phyloP scores from a whole-genome alignment of 2,329 filamentous ascomycete genomes.

The Fusarium sp. region DNA sequence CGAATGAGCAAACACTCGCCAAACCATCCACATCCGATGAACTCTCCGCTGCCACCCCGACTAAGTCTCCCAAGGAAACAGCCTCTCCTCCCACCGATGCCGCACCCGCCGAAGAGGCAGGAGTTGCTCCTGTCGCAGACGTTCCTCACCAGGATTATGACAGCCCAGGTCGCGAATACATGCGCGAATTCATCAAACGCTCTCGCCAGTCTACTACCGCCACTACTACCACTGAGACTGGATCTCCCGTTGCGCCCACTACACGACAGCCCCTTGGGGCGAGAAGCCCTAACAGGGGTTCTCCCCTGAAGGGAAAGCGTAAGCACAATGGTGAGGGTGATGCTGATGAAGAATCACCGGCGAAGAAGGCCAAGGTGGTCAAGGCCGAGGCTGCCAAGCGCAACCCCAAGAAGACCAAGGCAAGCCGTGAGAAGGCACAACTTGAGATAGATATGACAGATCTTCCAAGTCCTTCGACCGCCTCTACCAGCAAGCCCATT shows the following conservation, averaged over 20 bases:
- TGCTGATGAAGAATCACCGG: slow-evolving; percentile 32
- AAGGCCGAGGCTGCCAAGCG: not conserved
- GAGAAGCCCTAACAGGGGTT: slow-evolving; percentile 52
- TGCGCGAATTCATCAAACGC: slow-evolving; percentile 52
- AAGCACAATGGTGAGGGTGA: slow-evolving; percentile 43
- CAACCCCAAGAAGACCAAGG: slow-evolving; percentile 42
- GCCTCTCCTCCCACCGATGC: not conserved
- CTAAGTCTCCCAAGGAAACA: not conserved
- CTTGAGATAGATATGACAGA: slow-evolving; percentile 29
- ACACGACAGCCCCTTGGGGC: slow-evolving; percentile 46
- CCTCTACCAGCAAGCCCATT: not conserved
- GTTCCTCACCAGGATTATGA: slow-evolving; percentile 41
- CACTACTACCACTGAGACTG: slow-evolving; percentile 46
- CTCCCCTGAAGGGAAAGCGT: slow-evolving; percentile 48
- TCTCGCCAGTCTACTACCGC: slow-evolving; percentile 44
- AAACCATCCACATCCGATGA: not conserved
- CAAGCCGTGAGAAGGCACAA: slow-evolving; percentile 23
- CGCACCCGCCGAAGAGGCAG: slow-evolving; percentile 12
- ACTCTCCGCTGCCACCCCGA: not conserved
- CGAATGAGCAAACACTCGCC: not conserved
- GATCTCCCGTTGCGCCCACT: slow-evolving; percentile 46
- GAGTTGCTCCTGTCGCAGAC: slow-evolving; percentile 5
- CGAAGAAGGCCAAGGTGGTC: slow-evolving; percentile 26
- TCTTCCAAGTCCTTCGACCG: not conserved
- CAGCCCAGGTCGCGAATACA: slow-evolving; percentile 50